A percentile compares a stretch with the other conserved stretches of the same genome.
Evolutionary conservation across 1,284 basidiomycete species (phyloP).

Genomic region (Inonotus obliquus): DNA sequence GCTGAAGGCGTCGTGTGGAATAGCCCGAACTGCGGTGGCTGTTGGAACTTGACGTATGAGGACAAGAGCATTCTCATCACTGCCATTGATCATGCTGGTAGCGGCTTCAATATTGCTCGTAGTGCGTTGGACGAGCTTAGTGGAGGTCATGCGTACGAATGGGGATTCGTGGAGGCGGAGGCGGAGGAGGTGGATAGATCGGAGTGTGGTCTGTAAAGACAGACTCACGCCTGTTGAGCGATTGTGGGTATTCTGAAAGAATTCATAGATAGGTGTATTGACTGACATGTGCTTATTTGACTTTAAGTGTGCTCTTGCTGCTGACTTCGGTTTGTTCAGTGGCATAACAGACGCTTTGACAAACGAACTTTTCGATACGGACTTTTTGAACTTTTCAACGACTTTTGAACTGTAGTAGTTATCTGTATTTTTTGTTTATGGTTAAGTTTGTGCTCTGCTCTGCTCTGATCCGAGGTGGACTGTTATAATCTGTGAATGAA

Average conservation of each 20-base stretch:
- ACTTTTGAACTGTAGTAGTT: no score
- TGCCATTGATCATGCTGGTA: constrained; percentile 30
- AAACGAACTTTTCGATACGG: no score
- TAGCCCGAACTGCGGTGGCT: constrained; percentile 31
- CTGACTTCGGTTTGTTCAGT: no score
- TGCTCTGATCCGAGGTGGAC: no score
- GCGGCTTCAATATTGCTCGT: constrained; percentile 32
- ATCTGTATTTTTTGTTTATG: no score
- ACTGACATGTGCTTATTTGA: no score
- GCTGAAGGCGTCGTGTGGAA: constrained; percentile 28
- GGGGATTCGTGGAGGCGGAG: constrained; percentile 26
- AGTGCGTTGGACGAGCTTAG: constrained; percentile 32
- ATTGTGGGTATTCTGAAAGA: neutral
- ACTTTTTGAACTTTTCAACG: no score
- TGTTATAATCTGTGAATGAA: no score
- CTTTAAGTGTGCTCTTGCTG: no score
- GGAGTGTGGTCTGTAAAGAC: constrained; percentile 16
- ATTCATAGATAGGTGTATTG: no score
- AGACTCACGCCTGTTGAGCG: neutral
- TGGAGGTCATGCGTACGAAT: constrained; percentile 20
- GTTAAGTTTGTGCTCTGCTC: no score
- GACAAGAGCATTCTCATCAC: constrained; percentile 26
- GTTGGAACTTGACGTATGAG: constrained; percentile 30
- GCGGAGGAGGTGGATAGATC: constrained; percentile 17
- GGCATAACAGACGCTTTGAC: no score